phyloP scores from a whole-genome alignment of 495 filamentous ascomycete genomes.

The Aspergillus haitiensis region DNA sequence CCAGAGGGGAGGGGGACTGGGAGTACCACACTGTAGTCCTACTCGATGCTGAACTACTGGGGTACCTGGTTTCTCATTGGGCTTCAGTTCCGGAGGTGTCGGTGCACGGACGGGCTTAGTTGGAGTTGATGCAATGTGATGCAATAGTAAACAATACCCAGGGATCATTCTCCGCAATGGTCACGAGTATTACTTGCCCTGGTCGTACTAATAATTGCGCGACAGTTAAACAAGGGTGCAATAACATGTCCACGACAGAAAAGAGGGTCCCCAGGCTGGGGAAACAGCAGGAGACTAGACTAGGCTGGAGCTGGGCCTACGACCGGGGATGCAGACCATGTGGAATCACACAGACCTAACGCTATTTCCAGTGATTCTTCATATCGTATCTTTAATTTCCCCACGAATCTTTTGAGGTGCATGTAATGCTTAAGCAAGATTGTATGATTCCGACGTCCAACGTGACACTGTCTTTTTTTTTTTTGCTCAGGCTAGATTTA shows the following conservation, averaged over 20 bases:
- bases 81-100: slow-evolving; percentile 4
- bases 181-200: slow-evolving; percentile 1
- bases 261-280: background rate
- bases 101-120: slow-evolving; percentile 17
- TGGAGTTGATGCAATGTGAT: slow-evolving; percentile 21
- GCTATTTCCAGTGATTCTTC: background rate
- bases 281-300: background rate
- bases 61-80: slow-evolving; percentile 12
- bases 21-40: slow-evolving; percentile 15
- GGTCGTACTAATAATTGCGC: slow-evolving; percentile 9
- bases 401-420: background rate
- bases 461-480: background rate
- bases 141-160: slow-evolving; percentile 7
- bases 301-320: background rate
- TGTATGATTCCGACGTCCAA: background rate
- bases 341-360: background rate
- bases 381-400: background rate
- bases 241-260: slow-evolving; percentile 11
- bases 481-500: background rate
- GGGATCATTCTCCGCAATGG: slow-evolving; percentile 15
- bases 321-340: background rate
- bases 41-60: slow-evolving; percentile 4
- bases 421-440: background rate
- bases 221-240: background rate
- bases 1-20: background rate